A percentile compares a stretch with the other conserved stretches of the same genome.
These are phyloP conservation scores for Tetraselmis striata DNA, from an alignment of 139 green algal genomes.

Conservation along the genomic window DNA sequence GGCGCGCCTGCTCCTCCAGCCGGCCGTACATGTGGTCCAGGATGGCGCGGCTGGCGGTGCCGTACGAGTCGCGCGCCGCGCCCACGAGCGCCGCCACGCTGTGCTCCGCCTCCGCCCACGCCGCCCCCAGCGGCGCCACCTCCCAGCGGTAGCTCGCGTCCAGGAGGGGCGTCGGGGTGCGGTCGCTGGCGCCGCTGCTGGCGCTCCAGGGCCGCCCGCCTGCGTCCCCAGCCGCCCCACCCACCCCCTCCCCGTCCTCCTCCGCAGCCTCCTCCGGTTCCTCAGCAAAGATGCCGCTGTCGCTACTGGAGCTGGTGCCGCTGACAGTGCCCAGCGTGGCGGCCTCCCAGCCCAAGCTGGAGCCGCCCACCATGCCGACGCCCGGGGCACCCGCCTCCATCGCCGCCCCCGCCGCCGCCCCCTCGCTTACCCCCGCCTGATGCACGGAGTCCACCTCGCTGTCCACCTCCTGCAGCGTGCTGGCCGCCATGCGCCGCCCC, in stretches of 20 bases:
- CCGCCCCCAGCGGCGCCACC: neutral
- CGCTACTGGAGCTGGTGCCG: neutral
- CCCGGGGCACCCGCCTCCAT: neutral
- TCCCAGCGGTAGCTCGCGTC: neutral
- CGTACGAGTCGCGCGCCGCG: neutral
- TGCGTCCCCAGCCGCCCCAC: no score
- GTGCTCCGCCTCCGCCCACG: neutral
- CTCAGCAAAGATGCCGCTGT: neutral
- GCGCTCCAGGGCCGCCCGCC: no score
- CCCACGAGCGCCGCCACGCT: neutral
- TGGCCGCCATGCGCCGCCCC: neutral
- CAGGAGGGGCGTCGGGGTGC: no score
- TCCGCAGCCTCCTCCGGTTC: neutral
- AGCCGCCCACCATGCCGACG: neutral
- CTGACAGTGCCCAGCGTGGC: neutral
- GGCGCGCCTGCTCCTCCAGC: neutral
- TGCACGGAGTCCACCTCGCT: neutral
- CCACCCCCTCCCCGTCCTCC: neutral
- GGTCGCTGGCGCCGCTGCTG: no score
- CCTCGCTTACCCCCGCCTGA: neutral
- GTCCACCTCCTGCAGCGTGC: neutral
- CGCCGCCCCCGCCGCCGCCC: no score
- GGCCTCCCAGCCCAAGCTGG: neutral
- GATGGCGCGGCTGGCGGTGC: neutral
- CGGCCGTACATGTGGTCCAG: neutral